phyloP scores from a whole-genome alignment of 2,329 filamentous ascomycete genomes.

The Seiridium cupressi region DNA sequence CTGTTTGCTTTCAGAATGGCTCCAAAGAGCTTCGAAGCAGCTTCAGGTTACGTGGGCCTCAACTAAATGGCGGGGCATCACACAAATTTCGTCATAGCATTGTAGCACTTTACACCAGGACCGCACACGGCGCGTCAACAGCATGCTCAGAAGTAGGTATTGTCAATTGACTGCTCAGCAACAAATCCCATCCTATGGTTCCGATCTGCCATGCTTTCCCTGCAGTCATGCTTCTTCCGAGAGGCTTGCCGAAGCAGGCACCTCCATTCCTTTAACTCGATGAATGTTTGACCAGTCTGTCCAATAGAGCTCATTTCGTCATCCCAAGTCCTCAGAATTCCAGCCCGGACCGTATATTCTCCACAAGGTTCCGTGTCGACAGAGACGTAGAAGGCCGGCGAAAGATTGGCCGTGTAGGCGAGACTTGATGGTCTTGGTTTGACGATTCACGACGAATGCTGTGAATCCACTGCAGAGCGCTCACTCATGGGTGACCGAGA shows the following conservation, averaged over 20 bases:
- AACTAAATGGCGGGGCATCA: neutral
- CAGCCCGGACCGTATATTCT: too few species aligned
- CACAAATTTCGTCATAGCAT: slow-evolving; percentile 4
- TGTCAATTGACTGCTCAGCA: slow-evolving; percentile 13
- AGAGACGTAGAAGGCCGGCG: neutral
- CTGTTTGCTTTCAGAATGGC: too few species aligned
- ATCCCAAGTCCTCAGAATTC: neutral
- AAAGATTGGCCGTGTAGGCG: neutral
- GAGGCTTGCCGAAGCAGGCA: slow-evolving; percentile 4
- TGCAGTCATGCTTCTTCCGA: slow-evolving; percentile 10
- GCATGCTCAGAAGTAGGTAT: slow-evolving; percentile 8
- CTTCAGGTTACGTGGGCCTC: neutral
- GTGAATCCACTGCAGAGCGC: slow-evolving; percentile 2
- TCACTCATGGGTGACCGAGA: slow-evolving; percentile 23
- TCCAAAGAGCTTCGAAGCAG: too few species aligned
- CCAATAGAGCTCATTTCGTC: slow-evolving; percentile 5
- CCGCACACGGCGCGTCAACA: neutral
- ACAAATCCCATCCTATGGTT: slow-evolving; percentile 6
- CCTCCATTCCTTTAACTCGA: slow-evolving; percentile 8
- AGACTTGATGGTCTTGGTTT: neutral
- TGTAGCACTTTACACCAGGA: neutral
- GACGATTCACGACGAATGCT: slow-evolving; percentile 5
- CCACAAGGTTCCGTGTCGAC: neutral
- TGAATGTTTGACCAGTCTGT: slow-evolving; percentile 8
- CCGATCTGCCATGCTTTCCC: slow-evolving; percentile 8